A percentile compares a stretch with the other conserved stretches of the same genome.
These are phyloP conservation scores for Stygiomarasmius scandens DNA, from an alignment of 1,284 basidiomycete species.

Conservation along the genomic window DNA sequence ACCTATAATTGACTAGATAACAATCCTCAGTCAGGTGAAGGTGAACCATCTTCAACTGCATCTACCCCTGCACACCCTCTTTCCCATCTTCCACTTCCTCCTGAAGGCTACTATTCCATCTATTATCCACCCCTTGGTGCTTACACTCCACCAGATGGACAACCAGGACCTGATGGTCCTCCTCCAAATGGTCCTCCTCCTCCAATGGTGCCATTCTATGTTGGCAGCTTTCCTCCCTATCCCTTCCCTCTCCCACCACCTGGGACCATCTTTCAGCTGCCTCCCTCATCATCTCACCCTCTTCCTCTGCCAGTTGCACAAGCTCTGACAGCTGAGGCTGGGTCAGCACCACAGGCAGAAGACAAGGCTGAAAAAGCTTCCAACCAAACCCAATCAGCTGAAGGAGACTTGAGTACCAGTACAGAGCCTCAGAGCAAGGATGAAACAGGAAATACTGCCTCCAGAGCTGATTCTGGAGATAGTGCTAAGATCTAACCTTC, in stretches of 20 bases:
- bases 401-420: background rate
- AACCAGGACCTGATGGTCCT: conserved; percentile 42
- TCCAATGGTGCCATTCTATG: conserved; percentile 48
- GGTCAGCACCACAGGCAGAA: conserved; percentile 13
- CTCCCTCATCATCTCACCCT: conserved; percentile 30
- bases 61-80: conserved; percentile 36
- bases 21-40: conserved; percentile 5
- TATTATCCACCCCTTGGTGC: conserved; percentile 52
- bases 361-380: conserved; percentile 7
- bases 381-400: background rate
- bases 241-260: conserved; percentile 34
- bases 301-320: conserved; percentile 17
- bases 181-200: conserved; percentile 35
- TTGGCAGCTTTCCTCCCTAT: conserved; percentile 37
- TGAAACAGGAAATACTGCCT: background rate
- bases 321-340: conserved; percentile 14
- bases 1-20: background rate
- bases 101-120: conserved; percentile 59
- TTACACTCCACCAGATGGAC: conserved; percentile 45
- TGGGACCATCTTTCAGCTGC: conserved; percentile 25
- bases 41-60: conserved; percentile 25
- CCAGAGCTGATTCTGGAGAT: background rate
- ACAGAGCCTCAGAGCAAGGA: background rate
- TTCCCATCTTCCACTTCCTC: conserved; percentile 38
- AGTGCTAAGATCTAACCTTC: too few relatives aligned